Evolutionary conservation across 2,329 filamentous ascomycete genomes (phyloP).

Genomic region (Exserohilum rostratum): DNA sequence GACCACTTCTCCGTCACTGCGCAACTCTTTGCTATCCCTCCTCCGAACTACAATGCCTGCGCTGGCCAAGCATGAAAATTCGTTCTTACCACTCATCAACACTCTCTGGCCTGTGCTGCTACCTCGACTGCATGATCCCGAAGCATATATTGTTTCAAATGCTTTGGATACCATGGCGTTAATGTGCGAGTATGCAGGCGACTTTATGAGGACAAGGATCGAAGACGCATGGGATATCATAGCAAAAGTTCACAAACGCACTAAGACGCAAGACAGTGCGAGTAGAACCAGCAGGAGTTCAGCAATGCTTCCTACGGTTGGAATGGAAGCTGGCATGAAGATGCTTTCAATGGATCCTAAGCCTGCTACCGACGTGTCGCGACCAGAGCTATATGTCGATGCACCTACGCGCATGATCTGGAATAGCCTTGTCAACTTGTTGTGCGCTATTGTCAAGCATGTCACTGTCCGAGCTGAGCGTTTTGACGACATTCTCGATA

Average conservation of each 20-base stretch:
- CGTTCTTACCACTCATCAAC: conserved; percentile 87
- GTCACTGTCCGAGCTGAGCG: conserved; percentile 70
- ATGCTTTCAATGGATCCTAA: conserved; percentile 3
- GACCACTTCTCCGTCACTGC: conserved; percentile 78
- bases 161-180: conserved; percentile 71
- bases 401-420: conserved; percentile 67
- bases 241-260: conserved; percentile 38
- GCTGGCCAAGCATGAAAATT: conserved; percentile 76
- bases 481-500: conserved; percentile 72
- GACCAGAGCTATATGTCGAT: conserved; percentile 53
- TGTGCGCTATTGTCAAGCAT: conserved; percentile 66
- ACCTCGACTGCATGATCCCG: conserved; percentile 68
- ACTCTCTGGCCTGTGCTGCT: conserved; percentile 86
- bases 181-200: conserved; percentile 74
- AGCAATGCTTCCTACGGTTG: conserved; percentile 1
- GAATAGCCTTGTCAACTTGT: conserved; percentile 64
- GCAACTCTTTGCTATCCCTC: conserved; percentile 78
- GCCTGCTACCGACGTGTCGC: conserved; percentile 2
- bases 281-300: conserved; percentile 1
- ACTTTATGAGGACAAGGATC: conserved; percentile 80
- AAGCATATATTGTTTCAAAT: conserved; percentile 71
- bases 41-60: conserved; percentile 74
- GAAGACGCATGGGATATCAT: conserved; percentile 72
- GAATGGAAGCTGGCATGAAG: conserved; percentile 11
- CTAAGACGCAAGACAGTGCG: conserved; percentile 14